Base-by-base conservation (phyloP, 1,139 yeast genomes). In the Kluyveromyces sp. region DNA sequence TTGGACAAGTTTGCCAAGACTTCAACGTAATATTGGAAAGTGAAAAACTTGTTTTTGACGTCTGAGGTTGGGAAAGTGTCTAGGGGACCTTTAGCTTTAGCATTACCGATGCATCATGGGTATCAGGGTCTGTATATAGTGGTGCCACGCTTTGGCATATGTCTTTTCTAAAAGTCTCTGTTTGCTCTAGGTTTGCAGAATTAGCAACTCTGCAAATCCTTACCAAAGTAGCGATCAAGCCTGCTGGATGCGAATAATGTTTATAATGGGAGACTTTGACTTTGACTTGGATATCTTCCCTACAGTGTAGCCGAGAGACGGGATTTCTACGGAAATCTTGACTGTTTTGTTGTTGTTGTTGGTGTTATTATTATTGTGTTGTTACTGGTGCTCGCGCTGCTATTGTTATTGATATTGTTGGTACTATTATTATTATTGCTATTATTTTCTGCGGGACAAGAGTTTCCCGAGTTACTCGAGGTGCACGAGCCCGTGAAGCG, bases 31-130 rank as follows among this genome's bases (percentile, higher is more conserved):
- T 89, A 89, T 58, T 86, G 94, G 64, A 89, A 89, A 2, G 89
- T 77, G 4, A 88, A 88, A 43, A 83, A 68, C 1, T 81, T 81
- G 41, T 52, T 51, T 50, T 87, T 79, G 2, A 86, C 86, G 37
- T 77, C 74, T 10, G 88, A 83, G 0, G 96, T 85, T 0, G 96
- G 95, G 61, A 89, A 87, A 0, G 87, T 81, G 56, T 89, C 96
- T 0, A 86, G 0, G 97, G 96, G 0, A 89, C 81, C 51, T 82
- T 71, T 27, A 89, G 66, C 41, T 78, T 77, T 1, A 90, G 78
- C 36, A 77, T 77, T 4, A 83, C 73, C 38, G 77, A 82, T 32
- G 81, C 74, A 33, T 72, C 67, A 41, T 80, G 70, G 0, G 84
- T 74, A 4, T 61, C 69, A 0, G 94, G 90, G 59, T 87, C 92